Conservation (phyloP, 1,284 basidiomycete species). For the Ceratobasidium sp. region DNA sequence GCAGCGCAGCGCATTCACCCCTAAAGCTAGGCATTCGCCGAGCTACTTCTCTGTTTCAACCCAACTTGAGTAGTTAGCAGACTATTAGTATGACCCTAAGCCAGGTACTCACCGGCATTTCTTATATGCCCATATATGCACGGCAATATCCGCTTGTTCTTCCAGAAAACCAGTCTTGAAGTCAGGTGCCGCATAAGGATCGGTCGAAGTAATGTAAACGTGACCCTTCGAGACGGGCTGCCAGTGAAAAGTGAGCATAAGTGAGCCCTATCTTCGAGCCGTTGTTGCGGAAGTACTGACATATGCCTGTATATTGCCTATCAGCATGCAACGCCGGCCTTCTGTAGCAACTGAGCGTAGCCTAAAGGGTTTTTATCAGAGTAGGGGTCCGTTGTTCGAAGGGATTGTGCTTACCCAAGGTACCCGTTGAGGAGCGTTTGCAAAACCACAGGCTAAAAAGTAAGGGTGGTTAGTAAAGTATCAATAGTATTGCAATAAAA, state of each 20-base stretch:
- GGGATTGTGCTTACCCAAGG: too few species aligned
- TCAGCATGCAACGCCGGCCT: too few species aligned
- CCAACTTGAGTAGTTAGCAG: background rate
- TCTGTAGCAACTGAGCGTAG: too few species aligned
- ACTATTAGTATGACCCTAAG: constrained; percentile 64
- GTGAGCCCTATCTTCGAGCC: background rate
- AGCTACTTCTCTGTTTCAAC: too few species aligned
- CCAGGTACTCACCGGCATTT: constrained; percentile 77
- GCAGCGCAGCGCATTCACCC: constrained; percentile 76
- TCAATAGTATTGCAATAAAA: background rate
- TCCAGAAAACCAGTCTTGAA: constrained; percentile 83
- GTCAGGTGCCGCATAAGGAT: constrained; percentile 72
- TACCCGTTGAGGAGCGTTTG: too few species aligned
- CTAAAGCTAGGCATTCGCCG: too few species aligned
- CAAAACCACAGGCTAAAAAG: too few species aligned
- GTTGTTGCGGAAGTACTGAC: constrained; percentile 58
- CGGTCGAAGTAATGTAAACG: constrained; percentile 72
- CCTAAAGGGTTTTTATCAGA: too few species aligned
- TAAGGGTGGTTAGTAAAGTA: too few species aligned
- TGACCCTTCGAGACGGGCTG: constrained; percentile 45
- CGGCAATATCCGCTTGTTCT: constrained; percentile 77
- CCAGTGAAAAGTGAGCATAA: background rate
- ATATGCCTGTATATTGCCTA: constrained; percentile 63
- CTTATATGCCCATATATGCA: constrained; percentile 73
- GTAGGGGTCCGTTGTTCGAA: too few species aligned